Conservation (phyloP, 257 asterid species). For the Nemophila menziesii region DNA sequence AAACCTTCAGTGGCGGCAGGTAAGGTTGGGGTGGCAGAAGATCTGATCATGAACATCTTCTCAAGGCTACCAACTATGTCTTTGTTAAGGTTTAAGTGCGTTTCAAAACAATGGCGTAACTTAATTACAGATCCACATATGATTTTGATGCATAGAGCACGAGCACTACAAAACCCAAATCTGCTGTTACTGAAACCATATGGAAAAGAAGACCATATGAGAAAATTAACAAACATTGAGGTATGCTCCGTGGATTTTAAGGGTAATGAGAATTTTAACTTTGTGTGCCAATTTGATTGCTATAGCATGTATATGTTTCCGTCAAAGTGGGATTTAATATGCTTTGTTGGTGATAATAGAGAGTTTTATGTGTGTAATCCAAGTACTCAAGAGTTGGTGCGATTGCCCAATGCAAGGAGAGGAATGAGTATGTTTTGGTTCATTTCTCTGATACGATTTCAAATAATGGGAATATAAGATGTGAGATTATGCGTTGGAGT, state of each 20-base stretch:
- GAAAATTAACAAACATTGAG: neutral
- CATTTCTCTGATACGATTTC: conserved; percentile 42
- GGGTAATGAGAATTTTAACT: conserved; percentile 27
- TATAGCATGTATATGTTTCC: conserved; percentile 30
- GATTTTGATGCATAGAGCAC: conserved; percentile 16
- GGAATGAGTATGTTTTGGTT: conserved; percentile 43
- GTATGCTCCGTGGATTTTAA: conserved; percentile 26
- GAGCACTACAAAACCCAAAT: conserved; percentile 21
- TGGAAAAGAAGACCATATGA: too few species aligned
- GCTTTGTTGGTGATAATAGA: conserved; percentile 31
- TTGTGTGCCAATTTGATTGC: conserved; percentile 17
- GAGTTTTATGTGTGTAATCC: conserved; percentile 51
- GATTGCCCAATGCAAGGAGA: conserved; percentile 39
- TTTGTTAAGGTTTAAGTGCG: conserved; percentile 41
- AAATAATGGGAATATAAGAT: conserved; percentile 36
- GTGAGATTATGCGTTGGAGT: conserved; percentile 38
- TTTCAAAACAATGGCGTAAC: conserved; percentile 41
- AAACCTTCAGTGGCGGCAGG: too few species aligned
- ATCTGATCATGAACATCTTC: conserved; percentile 35
- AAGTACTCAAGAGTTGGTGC: conserved; percentile 28
- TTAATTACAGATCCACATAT: conserved; percentile 30
- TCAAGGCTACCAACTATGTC: conserved; percentile 30
- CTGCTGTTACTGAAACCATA: conserved; percentile 20
- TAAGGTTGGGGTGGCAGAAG: conserved; percentile 25
- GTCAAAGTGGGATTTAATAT: conserved; percentile 42